Conservation (phyloP, 2,329 filamentous ascomycete species). For the Ophiostoma montium region DNA sequence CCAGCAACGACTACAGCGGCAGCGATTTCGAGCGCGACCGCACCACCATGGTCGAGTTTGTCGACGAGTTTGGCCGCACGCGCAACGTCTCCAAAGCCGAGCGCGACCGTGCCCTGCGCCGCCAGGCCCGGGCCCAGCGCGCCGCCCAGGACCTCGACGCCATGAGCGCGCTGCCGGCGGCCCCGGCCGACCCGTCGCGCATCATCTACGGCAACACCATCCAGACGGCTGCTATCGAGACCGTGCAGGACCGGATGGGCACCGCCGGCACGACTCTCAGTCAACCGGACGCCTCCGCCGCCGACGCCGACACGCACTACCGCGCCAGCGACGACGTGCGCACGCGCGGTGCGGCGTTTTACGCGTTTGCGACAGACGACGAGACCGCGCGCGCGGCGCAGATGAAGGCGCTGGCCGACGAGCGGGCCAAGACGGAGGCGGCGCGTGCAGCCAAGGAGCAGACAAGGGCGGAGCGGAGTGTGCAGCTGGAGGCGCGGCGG, state of each 20-base stretch:
- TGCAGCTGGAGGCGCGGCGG: conserved; percentile 47
- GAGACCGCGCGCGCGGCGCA: conserved; percentile 50
- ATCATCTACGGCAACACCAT: conserved; percentile 79
- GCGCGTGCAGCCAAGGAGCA: conserved; percentile 53
- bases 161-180: conserved; percentile 52
- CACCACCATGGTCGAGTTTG: conserved; percentile 54
- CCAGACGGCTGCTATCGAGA: conserved; percentile 64
- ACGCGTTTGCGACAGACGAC: conserved; percentile 72
- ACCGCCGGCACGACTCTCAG: conserved; percentile 46
- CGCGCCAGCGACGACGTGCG: conserved; percentile 72
- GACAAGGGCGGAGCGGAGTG: conserved; percentile 40
- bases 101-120: conserved; percentile 47
- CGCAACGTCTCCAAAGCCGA: conserved; percentile 58
- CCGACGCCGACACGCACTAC: conserved; percentile 51
- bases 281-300: conserved; percentile 18
- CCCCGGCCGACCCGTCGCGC: conserved; percentile 38
- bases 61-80: conserved; percentile 84
- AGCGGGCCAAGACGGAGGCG: conserved; percentile 54
- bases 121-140: conserved; percentile 34
- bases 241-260: conserved; percentile 45
- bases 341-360: conserved; percentile 82
- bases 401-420: conserved; percentile 59
- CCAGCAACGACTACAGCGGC: conserved; percentile 25
- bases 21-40: conserved; percentile 27
- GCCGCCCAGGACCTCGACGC: conserved; percentile 46